Evolutionary conservation across 139 green algal species (phyloP).

Genomic region (Penium margaritaceum): DNA sequence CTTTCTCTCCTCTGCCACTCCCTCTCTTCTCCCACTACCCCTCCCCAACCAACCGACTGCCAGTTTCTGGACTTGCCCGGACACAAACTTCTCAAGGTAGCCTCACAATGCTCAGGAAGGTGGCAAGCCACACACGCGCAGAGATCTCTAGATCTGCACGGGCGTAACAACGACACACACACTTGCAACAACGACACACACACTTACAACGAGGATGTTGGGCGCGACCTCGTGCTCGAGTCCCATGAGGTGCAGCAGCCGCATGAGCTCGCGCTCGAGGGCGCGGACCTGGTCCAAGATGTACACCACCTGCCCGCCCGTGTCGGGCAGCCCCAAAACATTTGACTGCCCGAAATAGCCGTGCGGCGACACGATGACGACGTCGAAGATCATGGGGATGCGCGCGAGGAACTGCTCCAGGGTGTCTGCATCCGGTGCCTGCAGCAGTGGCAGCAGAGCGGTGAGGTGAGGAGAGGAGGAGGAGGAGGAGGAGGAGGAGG

Average conservation of each 20-base stretch:
- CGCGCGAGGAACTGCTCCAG: conserved; percentile 64
- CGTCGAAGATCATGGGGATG: conserved; percentile 64
- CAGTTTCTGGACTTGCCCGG: no score
- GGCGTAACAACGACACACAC: neutral
- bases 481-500: no score
- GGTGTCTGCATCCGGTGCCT: conserved; percentile 61
- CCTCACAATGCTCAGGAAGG: no score
- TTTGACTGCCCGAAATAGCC: conserved; percentile 74
- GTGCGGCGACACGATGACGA: conserved; percentile 71
- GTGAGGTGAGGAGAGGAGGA: no score
- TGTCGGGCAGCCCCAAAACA: conserved; percentile 69
- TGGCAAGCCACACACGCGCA: neutral
- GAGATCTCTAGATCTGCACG: neutral
- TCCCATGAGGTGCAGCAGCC: conserved; percentile 9
- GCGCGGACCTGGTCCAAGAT: conserved; percentile 65
- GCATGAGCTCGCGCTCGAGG: conserved; percentile 34
- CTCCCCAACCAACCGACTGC: neutral
- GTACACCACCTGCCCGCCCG: conserved; percentile 69
- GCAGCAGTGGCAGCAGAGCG: no score
- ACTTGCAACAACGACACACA: neutral
- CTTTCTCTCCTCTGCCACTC: neutral
- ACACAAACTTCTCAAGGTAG: no score
- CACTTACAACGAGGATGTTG: conserved; percentile 60
- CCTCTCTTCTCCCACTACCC: neutral
- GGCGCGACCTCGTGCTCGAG: conserved; percentile 21